Evolutionary conservation across 768 basidiomycete genomes (phyloP), one percentile per base, ranked within the genome.

Genomic region (Boletus subparvulus): DNA sequence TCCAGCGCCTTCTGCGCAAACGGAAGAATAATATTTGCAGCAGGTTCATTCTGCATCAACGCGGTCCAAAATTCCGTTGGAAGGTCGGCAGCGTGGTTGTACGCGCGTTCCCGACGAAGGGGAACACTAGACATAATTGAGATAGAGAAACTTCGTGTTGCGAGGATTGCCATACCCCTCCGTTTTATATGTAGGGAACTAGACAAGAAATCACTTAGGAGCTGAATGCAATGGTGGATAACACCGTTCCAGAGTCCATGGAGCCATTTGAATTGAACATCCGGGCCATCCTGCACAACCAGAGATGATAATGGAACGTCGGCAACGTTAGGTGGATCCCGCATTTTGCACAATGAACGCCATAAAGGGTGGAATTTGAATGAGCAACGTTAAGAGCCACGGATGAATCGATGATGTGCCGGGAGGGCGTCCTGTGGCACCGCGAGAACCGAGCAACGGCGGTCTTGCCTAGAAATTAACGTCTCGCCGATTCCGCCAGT

Each of bases 11-110:
- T 74, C 30, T 40, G 59, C 11, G 78, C 78, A 48, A 76, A 72
- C 1, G 80, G 74, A 37, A 74, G 68, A 36, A 82, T 68, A 55
- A 73, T 67, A 47, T 82, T 81, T 11, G 76, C 72, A 28, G 67
- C 61, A 1, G 60, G 61, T 43, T 78, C 73, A 10, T 74, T 58
- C 19, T 48, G 52, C 11, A n/a, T 49, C 39, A 78, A 56, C 7
- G 61, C 58, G 2, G 36, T 56, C 72, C 73, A 75, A 8, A 78
- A 73, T 4, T 52, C 47, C 0, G 21, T 7, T 8, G 61, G 46
- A 17, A 80, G 55, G 6, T 56, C 58, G 0, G 54, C 45, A 26
- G 61, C 61, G 14, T 51, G 37, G 4, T 19, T 19, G 52, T 59
- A 61, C 12, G 45, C 37, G 21, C n/a, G 1, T 30, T 58, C 47